Conservation (phyloP, 345 rosid species). For the Acer saccharum region DNA sequence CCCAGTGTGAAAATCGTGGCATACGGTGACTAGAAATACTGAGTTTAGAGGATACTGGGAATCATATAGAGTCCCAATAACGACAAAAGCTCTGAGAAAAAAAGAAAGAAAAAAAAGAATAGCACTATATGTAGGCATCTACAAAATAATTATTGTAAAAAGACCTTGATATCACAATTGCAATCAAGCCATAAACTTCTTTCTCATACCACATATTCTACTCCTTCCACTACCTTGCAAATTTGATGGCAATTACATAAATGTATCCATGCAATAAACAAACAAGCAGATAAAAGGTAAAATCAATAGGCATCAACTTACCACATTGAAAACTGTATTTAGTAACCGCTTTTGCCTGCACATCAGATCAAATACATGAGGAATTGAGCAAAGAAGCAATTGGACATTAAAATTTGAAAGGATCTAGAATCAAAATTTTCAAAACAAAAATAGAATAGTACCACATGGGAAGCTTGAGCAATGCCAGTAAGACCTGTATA, state of each 20-base stretch:
- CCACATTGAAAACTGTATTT: conserved; percentile 69
- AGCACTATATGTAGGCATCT: not conserved
- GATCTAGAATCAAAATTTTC: not conserved
- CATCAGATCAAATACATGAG: conserved; percentile 7
- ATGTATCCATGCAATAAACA: no score
- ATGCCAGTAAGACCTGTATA: conserved; percentile 64
- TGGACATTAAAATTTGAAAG: not conserved
- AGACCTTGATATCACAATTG: not conserved
- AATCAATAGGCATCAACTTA: conserved; percentile 27
- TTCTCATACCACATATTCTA: no score
- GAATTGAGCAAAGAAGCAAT: not conserved
- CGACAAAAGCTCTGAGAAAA: no score
- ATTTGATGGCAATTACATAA: not conserved
- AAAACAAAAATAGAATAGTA: conserved; percentile 24
- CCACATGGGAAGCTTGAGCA: conserved; percentile 72
- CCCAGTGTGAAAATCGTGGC: no score
- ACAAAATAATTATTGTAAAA: not conserved
- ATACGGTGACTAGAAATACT: no score
- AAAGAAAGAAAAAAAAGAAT: no score
- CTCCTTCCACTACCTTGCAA: not conserved
- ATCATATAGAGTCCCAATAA: no score
- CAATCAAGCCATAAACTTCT: not conserved
- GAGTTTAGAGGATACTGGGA: no score
- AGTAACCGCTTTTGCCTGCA: conserved; percentile 67
- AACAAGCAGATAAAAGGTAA: no score